phyloP scores from a whole-genome alignment of 2,329 filamentous ascomycete genomes.

The Aspergillus tanneri region DNA sequence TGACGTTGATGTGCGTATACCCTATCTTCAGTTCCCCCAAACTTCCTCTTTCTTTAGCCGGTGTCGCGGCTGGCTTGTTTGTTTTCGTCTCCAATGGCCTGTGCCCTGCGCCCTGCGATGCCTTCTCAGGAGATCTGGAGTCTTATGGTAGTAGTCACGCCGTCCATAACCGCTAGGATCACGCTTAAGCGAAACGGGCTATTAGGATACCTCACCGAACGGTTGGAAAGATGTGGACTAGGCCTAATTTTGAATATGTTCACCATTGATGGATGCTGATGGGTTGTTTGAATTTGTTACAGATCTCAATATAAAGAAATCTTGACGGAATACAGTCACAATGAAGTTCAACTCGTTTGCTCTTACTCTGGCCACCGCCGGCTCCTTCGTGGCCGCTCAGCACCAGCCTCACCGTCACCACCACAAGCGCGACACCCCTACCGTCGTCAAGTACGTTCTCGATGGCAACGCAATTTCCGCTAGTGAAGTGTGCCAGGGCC shows the following conservation, averaged over 20 bases:
- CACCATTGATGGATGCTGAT: neutral
- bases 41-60: neutral
- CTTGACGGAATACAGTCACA: constrained; percentile 15
- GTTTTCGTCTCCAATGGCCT: no score
- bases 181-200: no score
- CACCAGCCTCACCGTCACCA: constrained; percentile 46
- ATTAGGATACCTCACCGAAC: neutral
- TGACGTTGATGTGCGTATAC: constrained; percentile 30
- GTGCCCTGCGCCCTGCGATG: no score
- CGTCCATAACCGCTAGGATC: no score
- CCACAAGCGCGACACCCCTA: constrained; percentile 49
- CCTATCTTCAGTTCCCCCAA: neutral
- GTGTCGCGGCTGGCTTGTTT: neutral
- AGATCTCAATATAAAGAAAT: constrained; percentile 4
- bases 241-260: neutral
- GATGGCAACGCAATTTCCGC: constrained; percentile 50
- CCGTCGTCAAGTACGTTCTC: constrained; percentile 69
- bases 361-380: constrained; percentile 44
- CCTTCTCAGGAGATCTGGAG: no score
- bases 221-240: neutral
- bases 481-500: constrained; percentile 67
- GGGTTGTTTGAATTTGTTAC: neutral
- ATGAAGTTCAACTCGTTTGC: constrained; percentile 46
- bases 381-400: constrained; percentile 44
- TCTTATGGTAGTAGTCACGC: no score